Percentiles rank a stretch among this genome's conserved stretches.
These are phyloP conservation scores for Xylaria sp. DNA, from an alignment of 2,329 filamentous ascomycete species.

Conservation along the genomic window DNA sequence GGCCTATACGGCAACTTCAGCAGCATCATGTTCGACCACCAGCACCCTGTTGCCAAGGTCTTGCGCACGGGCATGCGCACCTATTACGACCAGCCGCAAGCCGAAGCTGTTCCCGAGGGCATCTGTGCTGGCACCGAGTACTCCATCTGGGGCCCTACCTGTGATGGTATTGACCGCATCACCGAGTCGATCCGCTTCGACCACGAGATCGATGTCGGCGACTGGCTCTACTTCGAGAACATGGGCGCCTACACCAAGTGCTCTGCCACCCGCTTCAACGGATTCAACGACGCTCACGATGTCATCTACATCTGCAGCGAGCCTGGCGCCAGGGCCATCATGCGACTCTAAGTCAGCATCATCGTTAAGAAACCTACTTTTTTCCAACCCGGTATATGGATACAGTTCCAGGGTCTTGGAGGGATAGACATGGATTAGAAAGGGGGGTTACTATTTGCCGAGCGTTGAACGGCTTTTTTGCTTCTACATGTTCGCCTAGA, in stretches of 20 bases:
- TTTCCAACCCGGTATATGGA: background rate
- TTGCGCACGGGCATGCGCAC: slow-evolving; percentile 58
- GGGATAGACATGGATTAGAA: slow-evolving; percentile 14
- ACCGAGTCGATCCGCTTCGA: slow-evolving; percentile 72
- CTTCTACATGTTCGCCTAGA: slow-evolving; percentile 7
- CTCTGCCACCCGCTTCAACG: slow-evolving; percentile 96
- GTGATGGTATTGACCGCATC: slow-evolving; percentile 96
- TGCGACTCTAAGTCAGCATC: slow-evolving; percentile 36
- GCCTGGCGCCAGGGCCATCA: slow-evolving; percentile 71
- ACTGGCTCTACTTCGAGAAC: slow-evolving; percentile 98
- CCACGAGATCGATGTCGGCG: slow-evolving; percentile 78
- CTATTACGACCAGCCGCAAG: slow-evolving; percentile 51
- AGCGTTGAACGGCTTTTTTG: background rate
- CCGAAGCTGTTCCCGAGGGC: slow-evolving; percentile 40
- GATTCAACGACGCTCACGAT: slow-evolving; percentile 87
- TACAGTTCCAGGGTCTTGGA: background rate
- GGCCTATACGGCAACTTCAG: slow-evolving; percentile 98
- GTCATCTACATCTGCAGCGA: slow-evolving; percentile 95
- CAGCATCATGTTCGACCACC: slow-evolving; percentile 98
- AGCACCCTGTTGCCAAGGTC: slow-evolving; percentile 80
- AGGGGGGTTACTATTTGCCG: slow-evolving; percentile 1
- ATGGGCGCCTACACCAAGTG: slow-evolving; percentile 99
- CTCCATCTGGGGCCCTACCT: slow-evolving; percentile 97
- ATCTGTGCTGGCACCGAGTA: slow-evolving; percentile 63
- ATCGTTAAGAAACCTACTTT: background rate